Conservation (phyloP, 345 rosid genomes). For the Laguncularia racemosa region DNA sequence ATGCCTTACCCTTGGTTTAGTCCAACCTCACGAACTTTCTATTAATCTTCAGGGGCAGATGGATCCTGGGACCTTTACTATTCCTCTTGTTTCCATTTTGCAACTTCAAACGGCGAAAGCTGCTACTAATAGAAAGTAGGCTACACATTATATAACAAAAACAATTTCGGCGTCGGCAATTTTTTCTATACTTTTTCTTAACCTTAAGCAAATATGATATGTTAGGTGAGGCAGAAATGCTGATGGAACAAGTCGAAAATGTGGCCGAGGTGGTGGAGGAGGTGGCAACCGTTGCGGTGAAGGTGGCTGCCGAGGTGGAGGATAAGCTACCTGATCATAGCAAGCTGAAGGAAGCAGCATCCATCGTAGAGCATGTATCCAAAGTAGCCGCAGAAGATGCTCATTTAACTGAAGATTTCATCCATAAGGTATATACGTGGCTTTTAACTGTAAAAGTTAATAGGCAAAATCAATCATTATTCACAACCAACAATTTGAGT, state of each 20-base stretch:
- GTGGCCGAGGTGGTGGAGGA: conserved; percentile 33
- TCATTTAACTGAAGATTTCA: conserved; percentile 26
- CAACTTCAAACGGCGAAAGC: conserved; percentile 34
- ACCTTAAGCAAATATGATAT: too few species aligned
- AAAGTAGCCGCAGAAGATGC: conserved; percentile 63
- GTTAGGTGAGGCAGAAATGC: conserved; percentile 41
- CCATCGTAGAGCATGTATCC: conserved; percentile 41
- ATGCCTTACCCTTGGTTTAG: too few species aligned
- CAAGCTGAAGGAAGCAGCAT: conserved; percentile 49
- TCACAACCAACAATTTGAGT: too few species aligned
- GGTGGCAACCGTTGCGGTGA: conserved; percentile 17
- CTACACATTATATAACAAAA: neutral
- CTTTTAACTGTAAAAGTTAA: neutral
- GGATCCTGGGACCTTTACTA: conserved; percentile 45
- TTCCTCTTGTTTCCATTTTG: conserved; percentile 42
- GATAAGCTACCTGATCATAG: conserved; percentile 42
- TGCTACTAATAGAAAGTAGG: conserved; percentile 49
- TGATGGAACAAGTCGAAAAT: conserved; percentile 36
- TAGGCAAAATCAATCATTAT: neutral
- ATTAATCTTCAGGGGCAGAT: conserved; percentile 48
- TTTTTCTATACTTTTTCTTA: neutral
- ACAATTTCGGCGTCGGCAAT: too few species aligned
- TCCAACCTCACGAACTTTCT: too few species aligned
- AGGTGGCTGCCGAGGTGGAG: conserved; percentile 14
- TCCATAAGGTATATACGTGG: conserved; percentile 44